Base-by-base conservation (phyloP, 805 yeast genomes). In the Myxozyma mucilagina region DNA sequence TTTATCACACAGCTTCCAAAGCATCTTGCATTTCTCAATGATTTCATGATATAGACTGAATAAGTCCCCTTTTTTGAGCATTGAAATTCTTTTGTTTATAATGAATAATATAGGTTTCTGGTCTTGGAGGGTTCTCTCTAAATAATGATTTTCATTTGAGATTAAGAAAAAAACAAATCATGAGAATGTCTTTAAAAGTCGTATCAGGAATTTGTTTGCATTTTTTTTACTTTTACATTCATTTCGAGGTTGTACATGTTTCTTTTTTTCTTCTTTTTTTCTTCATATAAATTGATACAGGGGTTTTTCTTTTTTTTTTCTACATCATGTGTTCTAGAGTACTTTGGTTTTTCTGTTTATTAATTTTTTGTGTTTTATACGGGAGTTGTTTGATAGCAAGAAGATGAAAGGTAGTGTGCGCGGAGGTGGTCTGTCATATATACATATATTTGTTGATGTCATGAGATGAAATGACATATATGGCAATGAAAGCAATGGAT, bases 271-370 rank as follows among this genome's bases (percentile, higher is more conserved):
- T 24, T 3, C 4, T 24, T 24, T 24, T 24, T 24, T 24, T 24
- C 29, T 24, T 24, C 29, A 24, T 24, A 24, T 24, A 24, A 20
- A 38, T 38, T 38, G 54, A 50, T 39, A 50, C 54, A 50, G 54
- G 54, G 54, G 54, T 50, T 50, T 48, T 50, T 50, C 2, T 39
- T 29, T 8, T 24, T 50, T 39, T 50, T 38, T 50, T 24, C 29
- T 24, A 24, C 29, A 14, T 24, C n/a, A 14, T 45, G 35, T 45
- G 34, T 45, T 45, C 20, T 11, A 13, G n/a, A 32, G 18, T 47
- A n/a, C 8, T 16, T 34, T 47, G 18, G 14, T 34, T 31, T 14
- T 32, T 32, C 20, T 4, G 14, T 47, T 4, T 47, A 16, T 31
- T 47, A 13, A 4, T 31, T 16, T 13, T 47, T 13, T 20, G 1